Evolutionary conservation across 352 stramenopile genomes (phyloP), one percentile per base, ranked within the genome.

Genomic region (Stramenopiles sp.): DNA sequence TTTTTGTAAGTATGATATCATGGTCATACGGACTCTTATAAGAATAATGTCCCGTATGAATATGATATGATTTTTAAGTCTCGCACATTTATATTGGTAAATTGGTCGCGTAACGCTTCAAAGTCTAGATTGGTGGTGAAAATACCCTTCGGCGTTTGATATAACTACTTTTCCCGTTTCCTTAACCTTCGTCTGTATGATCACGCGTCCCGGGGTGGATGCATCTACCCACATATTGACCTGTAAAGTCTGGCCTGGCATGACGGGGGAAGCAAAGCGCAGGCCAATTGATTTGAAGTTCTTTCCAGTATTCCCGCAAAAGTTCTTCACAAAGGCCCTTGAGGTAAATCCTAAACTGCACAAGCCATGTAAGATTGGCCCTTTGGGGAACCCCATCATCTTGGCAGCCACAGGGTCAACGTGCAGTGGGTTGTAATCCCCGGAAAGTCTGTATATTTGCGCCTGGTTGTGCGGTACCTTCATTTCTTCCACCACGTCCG

Each of bases 381-480:
- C 43, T 71, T 84, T 80, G 68, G 88, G 86, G 78, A 89, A 94
- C 71, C 81, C 84, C 34, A 84, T 82, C 76, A 82, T 86, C 82
- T 81, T 80, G 25, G 83, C 90, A 78, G 91, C 87, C 77, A 85
- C 83, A 1, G 86, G 85, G 78, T 96, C 88, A 74, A 96, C 85
- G 81, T 97, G 92, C 77, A 97, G 87, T 78, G 87, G 82, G 81
- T 97, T 97, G 80, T 95, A 95, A 83, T 97, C 92, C 12, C 92
- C 92, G 74, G 86, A 95, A 53, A 97, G 82, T 71, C 92, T 86
- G 83, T 97, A 97, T 73, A 96, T 78, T 63, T 96, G 85, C 43
- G 92, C 88, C 76, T 90, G 85, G 49, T 83, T 79, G 0, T 82
- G 80, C 68, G 81, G 84, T 2, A 86, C 92, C 75, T 85, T 85